Evolutionary conservation across 192 early-diverging fungal genomes (phyloP), one percentile per base, ranked within the genome.

Genomic region (Coemansia sp.): DNA sequence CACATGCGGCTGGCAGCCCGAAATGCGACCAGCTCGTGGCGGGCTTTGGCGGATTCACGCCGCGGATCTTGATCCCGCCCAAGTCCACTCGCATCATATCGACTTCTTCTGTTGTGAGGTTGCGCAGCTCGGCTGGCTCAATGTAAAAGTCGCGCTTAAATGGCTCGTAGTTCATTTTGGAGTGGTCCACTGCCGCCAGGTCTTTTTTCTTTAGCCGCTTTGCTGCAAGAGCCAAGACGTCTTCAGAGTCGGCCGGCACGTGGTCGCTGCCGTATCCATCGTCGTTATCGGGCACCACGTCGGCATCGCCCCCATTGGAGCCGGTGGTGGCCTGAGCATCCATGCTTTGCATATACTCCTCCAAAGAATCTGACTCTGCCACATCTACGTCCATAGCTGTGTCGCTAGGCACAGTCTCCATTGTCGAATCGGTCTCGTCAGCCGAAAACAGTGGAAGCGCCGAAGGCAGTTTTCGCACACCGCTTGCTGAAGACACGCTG

Each of bases 111-210:
- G 73, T 62, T 3, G 93, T 93, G 81, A 98, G 62, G 23, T 85
- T 84, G 22, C 86, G 85, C 50, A 98, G 71, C 62, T 98, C 97
- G 14, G 91, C 89, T 11, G 97, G 95, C 55, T 98, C 97, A 26
- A 98, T 91, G 68, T 91, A 98, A 75, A 99, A 98, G 69, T 96
- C 85, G 63, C 95, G 94, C 44, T 88, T 83, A 73, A 98, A 98
- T 34, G 78, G 72, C 65, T 94, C 92, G 65, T 99, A 98, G 15
- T 85, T 82, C 58, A 93, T 87, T 53, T 86, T 85, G 5, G 86
- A 78, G 71, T 99, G 95, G 64, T 99, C 92, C 14, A 96, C 92
- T 0, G 85, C 73, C 1, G 90, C 85, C 28, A 98, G 72, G 52
- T 99, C 96, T 79, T 97, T 98, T 62, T 90, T 90, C 70, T 96